Evolutionary conservation across 139 green algal genomes (phyloP), one percentile per base, ranked within the genome.

Genomic region (Chlamydomonas schloesseri): DNA sequence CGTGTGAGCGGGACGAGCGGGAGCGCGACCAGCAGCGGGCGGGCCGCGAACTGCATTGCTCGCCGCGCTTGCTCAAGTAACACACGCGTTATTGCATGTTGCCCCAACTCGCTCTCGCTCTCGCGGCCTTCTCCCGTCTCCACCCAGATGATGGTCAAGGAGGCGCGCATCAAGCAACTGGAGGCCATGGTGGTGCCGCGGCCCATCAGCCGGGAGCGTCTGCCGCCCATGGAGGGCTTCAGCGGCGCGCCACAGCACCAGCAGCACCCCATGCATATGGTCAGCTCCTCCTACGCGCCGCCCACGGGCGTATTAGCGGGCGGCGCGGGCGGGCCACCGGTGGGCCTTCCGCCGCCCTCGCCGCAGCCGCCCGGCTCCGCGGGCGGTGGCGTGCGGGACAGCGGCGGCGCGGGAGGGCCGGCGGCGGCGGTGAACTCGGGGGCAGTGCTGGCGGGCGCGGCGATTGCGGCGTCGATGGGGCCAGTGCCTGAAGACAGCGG

Each of bases 91-190:
- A n/a, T n/a, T n/a, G n/a, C n/a, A n/a, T n/a, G n/a, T n/a, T n/a
- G n/a, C n/a, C n/a, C n/a, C n/a, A n/a, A n/a, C n/a, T n/a, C n/a
- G n/a, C n/a, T n/a, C n/a, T n/a, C n/a, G n/a, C n/a, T n/a, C n/a
- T n/a, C n/a, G n/a, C n/a, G n/a, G n/a, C n/a, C n/a, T n/a, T n/a
- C n/a, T n/a, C n/a, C n/a, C n/a, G n/a, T n/a, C n/a, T n/a, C n/a
- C n/a, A n/a, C n/a, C 28, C 67, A 86, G 70, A 72, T 81, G 70
- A 33, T 81, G 37, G 72, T 71, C 71, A 90, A 91, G 72, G 86
- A 90, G 50, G 89, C 73, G 4, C 86, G 88, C 68, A 92, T 94
- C 71, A 80, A 83, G 73, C 72, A 86, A 86, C 83, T 94, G 24
- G 91, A 94, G 67, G 68, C 65, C 62, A 87, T 91, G 80, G 86